phyloP scores from a whole-genome alignment of 2,329 filamentous ascomycete species.

The Paracamarosporium sp. region DNA sequence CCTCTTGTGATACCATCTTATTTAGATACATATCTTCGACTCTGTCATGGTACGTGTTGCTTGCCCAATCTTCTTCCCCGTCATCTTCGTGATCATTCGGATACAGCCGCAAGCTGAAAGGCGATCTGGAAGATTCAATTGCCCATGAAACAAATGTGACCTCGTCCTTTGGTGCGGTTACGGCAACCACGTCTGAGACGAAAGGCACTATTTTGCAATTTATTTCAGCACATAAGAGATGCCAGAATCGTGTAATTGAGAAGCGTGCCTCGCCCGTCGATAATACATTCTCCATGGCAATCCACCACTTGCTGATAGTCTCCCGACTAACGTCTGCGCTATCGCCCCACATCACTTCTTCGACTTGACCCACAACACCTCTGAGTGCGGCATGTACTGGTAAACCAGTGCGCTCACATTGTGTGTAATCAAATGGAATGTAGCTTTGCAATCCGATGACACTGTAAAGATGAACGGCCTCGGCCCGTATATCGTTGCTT shows the following conservation, averaged over 20 bases:
- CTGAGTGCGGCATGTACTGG: not conserved
- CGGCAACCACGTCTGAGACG: not conserved
- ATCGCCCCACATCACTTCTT: conserved; percentile 1
- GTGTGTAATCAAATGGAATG: not conserved
- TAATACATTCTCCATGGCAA: not conserved
- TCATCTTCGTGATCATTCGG: not conserved
- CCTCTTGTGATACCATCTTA: not conserved
- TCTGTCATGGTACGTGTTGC: not conserved
- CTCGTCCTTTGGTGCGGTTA: not conserved
- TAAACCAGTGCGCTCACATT: not conserved
- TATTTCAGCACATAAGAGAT: not conserved
- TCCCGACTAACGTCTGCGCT: not conserved
- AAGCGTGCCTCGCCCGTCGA: not conserved
- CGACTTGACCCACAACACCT: not conserved
- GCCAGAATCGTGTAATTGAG: not conserved
- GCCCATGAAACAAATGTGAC: not conserved
- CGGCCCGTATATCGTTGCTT: not conserved
- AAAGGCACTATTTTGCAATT: not conserved
- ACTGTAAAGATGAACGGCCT: not conserved
- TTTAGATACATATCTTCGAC: not conserved
- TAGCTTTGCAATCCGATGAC: not conserved
- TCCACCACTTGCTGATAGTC: not conserved
- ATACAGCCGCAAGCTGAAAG: not conserved
- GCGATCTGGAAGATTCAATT: not conserved
- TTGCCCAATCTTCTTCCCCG: not conserved